Percentiles rank a stretch among this genome's conserved stretches.
phyloP scores from a whole-genome alignment of 129 eudicot genomes.

The Arctium minus region DNA sequence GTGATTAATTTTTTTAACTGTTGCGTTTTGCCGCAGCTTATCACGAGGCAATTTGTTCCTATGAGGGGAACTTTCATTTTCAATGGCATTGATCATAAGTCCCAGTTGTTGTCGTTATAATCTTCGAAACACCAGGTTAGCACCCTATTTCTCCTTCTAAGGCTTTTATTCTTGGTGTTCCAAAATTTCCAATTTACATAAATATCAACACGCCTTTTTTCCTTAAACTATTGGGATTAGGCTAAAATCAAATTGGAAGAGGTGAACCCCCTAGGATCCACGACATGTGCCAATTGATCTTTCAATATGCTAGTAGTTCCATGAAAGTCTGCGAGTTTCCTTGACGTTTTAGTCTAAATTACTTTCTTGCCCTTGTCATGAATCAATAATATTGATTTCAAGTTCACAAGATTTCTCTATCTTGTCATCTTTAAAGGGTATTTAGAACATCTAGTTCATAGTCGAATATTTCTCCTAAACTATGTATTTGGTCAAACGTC shows the following conservation, averaged over 20 bases:
- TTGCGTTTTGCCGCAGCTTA: slow-evolving; percentile 51
- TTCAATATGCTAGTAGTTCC: too few relatives aligned
- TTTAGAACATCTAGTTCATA: background rate
- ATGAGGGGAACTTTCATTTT: slow-evolving; percentile 90
- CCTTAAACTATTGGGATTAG: too few relatives aligned
- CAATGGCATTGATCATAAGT: slow-evolving; percentile 90
- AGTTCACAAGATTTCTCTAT: background rate
- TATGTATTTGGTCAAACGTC: background rate
- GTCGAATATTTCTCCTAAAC: background rate
- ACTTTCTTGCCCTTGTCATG: background rate
- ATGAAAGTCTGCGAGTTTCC: background rate
- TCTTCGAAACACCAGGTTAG: slow-evolving; percentile 15
- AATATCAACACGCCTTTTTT: too few relatives aligned
- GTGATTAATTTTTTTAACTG: slow-evolving; percentile 1
- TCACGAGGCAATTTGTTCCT: slow-evolving; percentile 86
- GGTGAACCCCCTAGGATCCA: too few relatives aligned
- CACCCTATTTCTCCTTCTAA: background rate
- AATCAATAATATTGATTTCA: background rate
- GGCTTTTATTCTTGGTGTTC: background rate
- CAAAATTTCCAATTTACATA: too few relatives aligned
- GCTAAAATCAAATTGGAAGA: too few relatives aligned
- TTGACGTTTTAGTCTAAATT: background rate
- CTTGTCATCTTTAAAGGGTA: background rate
- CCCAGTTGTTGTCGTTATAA: slow-evolving; percentile 66
- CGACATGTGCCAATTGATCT: too few relatives aligned